phyloP scores from a whole-genome alignment of 164 flowering plant genomes.

The Annona cherimola region DNA sequence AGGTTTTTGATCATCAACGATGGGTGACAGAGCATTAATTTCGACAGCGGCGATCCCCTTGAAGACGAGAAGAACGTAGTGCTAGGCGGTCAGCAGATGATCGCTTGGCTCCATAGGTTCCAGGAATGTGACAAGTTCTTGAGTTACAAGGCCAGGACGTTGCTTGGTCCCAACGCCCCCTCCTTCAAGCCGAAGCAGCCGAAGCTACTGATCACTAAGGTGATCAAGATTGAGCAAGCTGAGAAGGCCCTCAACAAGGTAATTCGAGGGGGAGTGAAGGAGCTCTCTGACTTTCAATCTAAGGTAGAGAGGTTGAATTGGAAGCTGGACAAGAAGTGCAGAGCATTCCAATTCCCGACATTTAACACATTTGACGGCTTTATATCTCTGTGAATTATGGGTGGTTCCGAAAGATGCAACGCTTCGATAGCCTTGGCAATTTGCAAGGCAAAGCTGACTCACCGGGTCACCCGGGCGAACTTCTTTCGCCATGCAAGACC shows the following conservation, averaged over 20 bases:
- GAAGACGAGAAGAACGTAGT: conserved; percentile 65
- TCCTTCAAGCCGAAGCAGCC: conserved; percentile 50
- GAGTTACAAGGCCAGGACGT: conserved; percentile 44
- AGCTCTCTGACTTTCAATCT: conserved; percentile 31
- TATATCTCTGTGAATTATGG: conserved; percentile 80
- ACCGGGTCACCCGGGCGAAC: conserved; percentile 57
- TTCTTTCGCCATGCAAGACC: conserved; percentile 44
- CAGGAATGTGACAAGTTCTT: conserved; percentile 65
- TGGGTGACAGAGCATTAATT: conserved; percentile 77
- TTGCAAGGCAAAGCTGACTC: conserved; percentile 70
- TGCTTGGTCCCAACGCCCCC: conserved; percentile 40
- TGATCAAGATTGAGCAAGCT: conserved; percentile 58
- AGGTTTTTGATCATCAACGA: conserved; percentile 79
- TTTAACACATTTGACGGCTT: conserved; percentile 82
- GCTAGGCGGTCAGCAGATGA: conserved; percentile 77
- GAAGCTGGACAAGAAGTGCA: conserved; percentile 41
- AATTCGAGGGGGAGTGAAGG: conserved; percentile 30
- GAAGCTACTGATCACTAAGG: conserved; percentile 59
- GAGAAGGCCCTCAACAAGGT: conserved; percentile 49
- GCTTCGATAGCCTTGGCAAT: conserved; percentile 71
- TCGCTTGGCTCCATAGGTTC: conserved; percentile 61
- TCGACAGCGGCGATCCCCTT: conserved; percentile 42
- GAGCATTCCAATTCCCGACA: conserved; percentile 64
- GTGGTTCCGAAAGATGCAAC: conserved; percentile 65
- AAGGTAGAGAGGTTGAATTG: conserved; percentile 31